Evolutionary conservation across 2,329 filamentous ascomycete genomes (phyloP).

Genomic region (Macrophomina pseudophaseolina): DNA sequence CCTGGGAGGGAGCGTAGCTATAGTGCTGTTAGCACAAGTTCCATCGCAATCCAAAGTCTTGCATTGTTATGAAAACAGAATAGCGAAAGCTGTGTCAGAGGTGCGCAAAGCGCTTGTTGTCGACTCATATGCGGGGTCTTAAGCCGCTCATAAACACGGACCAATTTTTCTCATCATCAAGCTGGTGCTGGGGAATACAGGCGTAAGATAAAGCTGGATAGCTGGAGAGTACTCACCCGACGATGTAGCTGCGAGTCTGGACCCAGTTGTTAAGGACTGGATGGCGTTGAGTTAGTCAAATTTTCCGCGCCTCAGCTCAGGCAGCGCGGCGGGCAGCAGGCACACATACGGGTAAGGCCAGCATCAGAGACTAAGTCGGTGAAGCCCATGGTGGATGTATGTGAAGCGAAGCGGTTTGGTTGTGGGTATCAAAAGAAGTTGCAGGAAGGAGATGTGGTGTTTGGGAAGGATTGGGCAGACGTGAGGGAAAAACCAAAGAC

Average conservation of each 20-base stretch:
- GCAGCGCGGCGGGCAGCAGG: slow-evolving; percentile 10
- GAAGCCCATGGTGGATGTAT: slow-evolving; percentile 67
- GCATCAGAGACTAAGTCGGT: slow-evolving; percentile 69
- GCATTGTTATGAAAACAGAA: neutral
- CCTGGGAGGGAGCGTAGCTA: slow-evolving; percentile 79
- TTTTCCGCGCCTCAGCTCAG: slow-evolving; percentile 6
- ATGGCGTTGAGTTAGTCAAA: slow-evolving; percentile 27
- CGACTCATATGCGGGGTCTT: slow-evolving; percentile 89
- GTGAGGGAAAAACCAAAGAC: slow-evolving; percentile 23
- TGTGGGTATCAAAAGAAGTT: slow-evolving; percentile 16
- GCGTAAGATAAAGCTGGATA: slow-evolving; percentile 18
- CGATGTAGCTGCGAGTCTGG: slow-evolving; percentile 78
- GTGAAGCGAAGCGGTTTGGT: slow-evolving; percentile 15
- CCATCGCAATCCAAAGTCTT: slow-evolving; percentile 23
- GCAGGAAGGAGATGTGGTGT: slow-evolving; percentile 16
- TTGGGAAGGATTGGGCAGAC: slow-evolving; percentile 21
- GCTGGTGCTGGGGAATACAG: slow-evolving; percentile 33
- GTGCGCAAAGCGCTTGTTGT: slow-evolving; percentile 75
- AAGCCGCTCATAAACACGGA: slow-evolving; percentile 96
- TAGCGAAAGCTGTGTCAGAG: slow-evolving; percentile 63
- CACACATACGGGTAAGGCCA: slow-evolving; percentile 63
- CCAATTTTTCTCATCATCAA: slow-evolving; percentile 85
- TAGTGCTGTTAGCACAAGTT: slow-evolving; percentile 34
- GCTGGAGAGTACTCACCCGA: slow-evolving; percentile 69
- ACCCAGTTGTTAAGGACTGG: slow-evolving; percentile 74